A percentile compares a stretch with the other conserved stretches of the same genome.
Conservation (phyloP, 495 filamentous ascomycete species). For the Hypoxylon lienhwacheense region DNA sequence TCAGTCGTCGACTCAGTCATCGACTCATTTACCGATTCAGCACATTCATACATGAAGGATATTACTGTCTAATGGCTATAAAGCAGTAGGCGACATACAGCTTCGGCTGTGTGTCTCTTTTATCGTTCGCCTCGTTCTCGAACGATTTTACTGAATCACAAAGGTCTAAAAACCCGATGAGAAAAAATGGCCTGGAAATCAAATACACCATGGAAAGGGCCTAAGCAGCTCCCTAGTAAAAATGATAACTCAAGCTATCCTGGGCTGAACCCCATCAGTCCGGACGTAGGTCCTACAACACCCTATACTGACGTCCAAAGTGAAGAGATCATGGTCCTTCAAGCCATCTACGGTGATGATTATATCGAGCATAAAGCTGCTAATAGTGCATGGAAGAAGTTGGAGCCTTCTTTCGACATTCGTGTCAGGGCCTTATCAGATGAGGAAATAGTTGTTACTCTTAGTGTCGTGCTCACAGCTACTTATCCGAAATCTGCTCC, state of each 20-base stretch:
- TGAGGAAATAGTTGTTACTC: slow-evolving; percentile 61
- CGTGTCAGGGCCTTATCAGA: slow-evolving; percentile 71
- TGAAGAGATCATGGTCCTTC: slow-evolving; percentile 83
- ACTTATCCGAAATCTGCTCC: slow-evolving; percentile 92
- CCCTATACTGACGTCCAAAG: slow-evolving; percentile 84
- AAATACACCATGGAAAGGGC: slow-evolving; percentile 45
- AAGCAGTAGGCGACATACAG: slow-evolving; percentile 37
- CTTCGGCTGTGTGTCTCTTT: slow-evolving; percentile 39
- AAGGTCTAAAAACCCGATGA: too few relatives aligned
- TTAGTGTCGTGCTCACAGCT: slow-evolving; percentile 75
- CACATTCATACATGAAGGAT: not conserved
- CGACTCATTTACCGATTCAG: not conserved
- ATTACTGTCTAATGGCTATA: slow-evolving; percentile 35
- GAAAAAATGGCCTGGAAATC: slow-evolving; percentile 53
- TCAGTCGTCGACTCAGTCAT: not conserved
- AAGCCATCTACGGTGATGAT: slow-evolving; percentile 92
- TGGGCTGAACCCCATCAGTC: slow-evolving; percentile 44
- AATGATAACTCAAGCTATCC: slow-evolving; percentile 46
- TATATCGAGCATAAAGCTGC: slow-evolving; percentile 72
- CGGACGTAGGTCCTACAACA: slow-evolving; percentile 46
- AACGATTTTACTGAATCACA: slow-evolving; percentile 30
- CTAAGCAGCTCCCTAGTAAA: slow-evolving; percentile 39
- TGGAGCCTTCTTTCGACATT: slow-evolving; percentile 79
- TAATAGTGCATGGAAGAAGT: slow-evolving; percentile 87
- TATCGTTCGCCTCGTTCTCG: slow-evolving; percentile 29